Percentiles rank a stretch among this genome's conserved stretches.
phyloP scores from a whole-genome alignment of 1,284 basidiomycete genomes.

The Sanghuangporus sanghuang region DNA sequence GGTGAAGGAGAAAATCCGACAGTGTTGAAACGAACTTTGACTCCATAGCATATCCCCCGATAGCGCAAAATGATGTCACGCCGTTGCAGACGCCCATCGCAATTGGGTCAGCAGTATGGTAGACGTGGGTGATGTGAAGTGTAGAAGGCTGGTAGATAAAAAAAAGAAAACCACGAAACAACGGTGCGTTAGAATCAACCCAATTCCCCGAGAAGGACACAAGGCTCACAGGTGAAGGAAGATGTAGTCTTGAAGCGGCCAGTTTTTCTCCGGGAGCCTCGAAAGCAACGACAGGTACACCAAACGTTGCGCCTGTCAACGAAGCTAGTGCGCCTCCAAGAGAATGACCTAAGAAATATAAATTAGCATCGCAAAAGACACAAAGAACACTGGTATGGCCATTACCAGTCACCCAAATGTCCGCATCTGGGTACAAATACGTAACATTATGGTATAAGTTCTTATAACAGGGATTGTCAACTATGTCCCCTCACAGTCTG shows the following conservation, averaged over 20 bases:
- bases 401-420: conserved; percentile 79
- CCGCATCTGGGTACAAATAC: conserved; percentile 88
- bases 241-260: conserved; percentile 73
- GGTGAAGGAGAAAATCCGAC: conserved; percentile 12
- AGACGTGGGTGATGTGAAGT: conserved; percentile 62
- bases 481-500: neutral
- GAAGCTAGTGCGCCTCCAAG: conserved; percentile 82
- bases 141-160: conserved; percentile 36
- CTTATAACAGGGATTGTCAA: conserved; percentile 65
- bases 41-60: conserved; percentile 61
- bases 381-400: neutral
- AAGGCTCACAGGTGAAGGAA: conserved; percentile 50
- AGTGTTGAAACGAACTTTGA: conserved; percentile 32
- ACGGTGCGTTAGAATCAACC: neutral
- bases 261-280: conserved; percentile 78
- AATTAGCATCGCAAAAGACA: neutral
- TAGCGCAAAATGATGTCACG: conserved; percentile 49
- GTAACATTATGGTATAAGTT: conserved; percentile 85
- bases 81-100: conserved; percentile 62
- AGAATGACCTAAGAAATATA: conserved; percentile 44
- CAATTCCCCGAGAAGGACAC: neutral
- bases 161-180: neutral
- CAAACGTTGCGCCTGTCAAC: conserved; percentile 78
- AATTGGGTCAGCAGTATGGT: conserved; percentile 70
- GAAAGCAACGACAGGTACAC: conserved; percentile 78